Evolutionary conservation across 1,139 yeast genomes (phyloP).

Genomic region (Waltiozyma sp.): DNA sequence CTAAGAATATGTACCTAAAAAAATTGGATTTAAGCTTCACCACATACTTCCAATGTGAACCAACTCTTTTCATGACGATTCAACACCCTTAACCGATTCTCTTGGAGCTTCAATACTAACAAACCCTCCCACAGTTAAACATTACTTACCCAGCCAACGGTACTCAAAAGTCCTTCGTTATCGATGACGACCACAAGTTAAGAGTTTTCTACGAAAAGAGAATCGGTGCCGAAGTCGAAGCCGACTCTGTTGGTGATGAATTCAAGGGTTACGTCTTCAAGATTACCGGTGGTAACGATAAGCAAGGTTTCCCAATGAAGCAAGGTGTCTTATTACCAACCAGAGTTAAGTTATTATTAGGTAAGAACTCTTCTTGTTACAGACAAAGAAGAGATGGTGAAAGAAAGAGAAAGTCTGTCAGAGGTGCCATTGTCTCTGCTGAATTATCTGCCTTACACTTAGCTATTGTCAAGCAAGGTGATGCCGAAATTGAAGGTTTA

Average conservation of each 20-base stretch:
- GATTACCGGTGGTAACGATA: constrained; percentile 99
- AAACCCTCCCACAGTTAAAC: constrained; percentile 53
- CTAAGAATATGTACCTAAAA: too few relatives aligned
- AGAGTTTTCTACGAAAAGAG: constrained; percentile 99
- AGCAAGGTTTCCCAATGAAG: constrained; percentile 99
- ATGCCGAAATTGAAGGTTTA: constrained; percentile 84
- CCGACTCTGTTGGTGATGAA: constrained; percentile 96
- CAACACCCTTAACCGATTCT: constrained; percentile 17
- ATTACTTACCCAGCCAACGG: constrained; percentile 99
- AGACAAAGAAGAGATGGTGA: constrained; percentile 99
- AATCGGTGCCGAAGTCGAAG: constrained; percentile 99
- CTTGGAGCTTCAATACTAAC: constrained; percentile 38
- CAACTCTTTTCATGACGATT: background rate
- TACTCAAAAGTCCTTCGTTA: constrained; percentile 95
- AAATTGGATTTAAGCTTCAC: too few relatives aligned
- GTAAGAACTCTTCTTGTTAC: constrained; percentile 96
- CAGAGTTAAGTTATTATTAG: constrained; percentile 92
- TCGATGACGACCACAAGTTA: constrained; percentile 98
- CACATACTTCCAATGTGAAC: background rate
- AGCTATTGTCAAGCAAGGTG: constrained; percentile 95
- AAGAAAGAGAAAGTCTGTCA: constrained; percentile 99
- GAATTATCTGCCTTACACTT: constrained; percentile 92
- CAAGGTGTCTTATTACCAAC: constrained; percentile 99
- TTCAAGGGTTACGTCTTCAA: constrained; percentile 99
- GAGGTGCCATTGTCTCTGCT: constrained; percentile 97